A percentile compares a stretch with the other conserved stretches of the same genome.
Evolutionary conservation across 805 yeast species (phyloP).

Genomic region (Torulaspora delbrueckii): DNA sequence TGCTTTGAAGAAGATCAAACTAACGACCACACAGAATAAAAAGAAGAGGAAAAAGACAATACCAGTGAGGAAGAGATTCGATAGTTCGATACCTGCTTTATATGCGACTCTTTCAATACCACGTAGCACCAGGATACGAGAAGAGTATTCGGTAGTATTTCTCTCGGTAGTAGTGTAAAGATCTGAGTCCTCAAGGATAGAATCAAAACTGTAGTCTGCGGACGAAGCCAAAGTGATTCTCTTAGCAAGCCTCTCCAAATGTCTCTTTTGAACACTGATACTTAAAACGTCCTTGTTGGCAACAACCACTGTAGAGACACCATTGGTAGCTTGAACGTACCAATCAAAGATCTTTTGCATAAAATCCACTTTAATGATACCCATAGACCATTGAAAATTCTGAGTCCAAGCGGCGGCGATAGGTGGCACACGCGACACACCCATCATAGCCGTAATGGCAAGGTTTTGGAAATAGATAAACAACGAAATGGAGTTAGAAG

Average conservation of each 20-base stretch:
- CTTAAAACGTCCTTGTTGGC: conserved; percentile 61
- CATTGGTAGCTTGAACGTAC: conserved; percentile 96
- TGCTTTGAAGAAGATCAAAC: conserved; percentile 62
- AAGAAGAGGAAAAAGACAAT: conserved; percentile 77
- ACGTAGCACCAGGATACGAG: conserved; percentile 73
- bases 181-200: conserved; percentile 45
- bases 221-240: conserved; percentile 36
- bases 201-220: conserved; percentile 42
- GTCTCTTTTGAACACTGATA: conserved; percentile 73
- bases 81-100: conserved; percentile 77
- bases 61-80: conserved; percentile 81
- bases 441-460: conserved; percentile 93
- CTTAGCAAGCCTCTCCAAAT: conserved; percentile 29
- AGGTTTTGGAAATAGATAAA: conserved; percentile 91
- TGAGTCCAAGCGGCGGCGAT: conserved; percentile 98
- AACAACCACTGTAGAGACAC: conserved; percentile 71
- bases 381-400: conserved; percentile 95
- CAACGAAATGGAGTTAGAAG: conserved; percentile 89
- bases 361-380: conserved; percentile 69
- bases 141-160: conserved; percentile 47
- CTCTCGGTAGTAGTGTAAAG: conserved; percentile 72
- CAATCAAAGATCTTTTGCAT: conserved; percentile 84
- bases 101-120: conserved; percentile 92
- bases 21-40: conserved; percentile 54
- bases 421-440: conserved; percentile 87